Conservation (phyloP, 495 filamentous ascomycete species). For the Durotheca rogersii region DNA sequence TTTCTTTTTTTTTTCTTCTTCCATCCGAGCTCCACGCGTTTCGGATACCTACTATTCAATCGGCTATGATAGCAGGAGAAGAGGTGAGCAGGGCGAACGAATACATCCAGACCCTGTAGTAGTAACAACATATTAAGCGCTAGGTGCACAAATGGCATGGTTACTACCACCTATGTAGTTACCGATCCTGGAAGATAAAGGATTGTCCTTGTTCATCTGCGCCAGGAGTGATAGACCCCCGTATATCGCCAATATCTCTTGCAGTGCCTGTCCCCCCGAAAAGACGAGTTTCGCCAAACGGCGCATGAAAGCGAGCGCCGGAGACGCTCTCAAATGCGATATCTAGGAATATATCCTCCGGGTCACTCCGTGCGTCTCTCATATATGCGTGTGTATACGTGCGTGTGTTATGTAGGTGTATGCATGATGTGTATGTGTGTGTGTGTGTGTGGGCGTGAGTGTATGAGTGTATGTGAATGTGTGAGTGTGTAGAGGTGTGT, state of each 20-base stretch:
- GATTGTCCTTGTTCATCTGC: slow-evolving; percentile 22
- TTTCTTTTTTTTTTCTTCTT: no score
- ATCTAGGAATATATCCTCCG: background rate
- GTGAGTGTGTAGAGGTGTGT: background rate
- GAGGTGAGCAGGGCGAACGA: slow-evolving; percentile 1
- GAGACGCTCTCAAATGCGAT: slow-evolving; percentile 6
- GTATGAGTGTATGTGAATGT: no score
- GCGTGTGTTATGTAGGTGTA: no score
- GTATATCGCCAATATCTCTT: slow-evolving; percentile 32
- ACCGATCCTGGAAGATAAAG: slow-evolving; percentile 20
- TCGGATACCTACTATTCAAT: background rate
- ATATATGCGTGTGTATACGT: no score
- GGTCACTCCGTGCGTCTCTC: background rate
- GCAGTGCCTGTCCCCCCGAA: slow-evolving; percentile 10
- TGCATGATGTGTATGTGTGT: no score
- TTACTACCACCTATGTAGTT: slow-evolving; percentile 19
- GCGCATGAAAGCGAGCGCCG: slow-evolving; percentile 9
- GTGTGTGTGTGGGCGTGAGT: no score
- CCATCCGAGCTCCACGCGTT: background rate
- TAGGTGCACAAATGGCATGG: slow-evolving; percentile 22
- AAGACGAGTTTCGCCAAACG: slow-evolving; percentile 11
- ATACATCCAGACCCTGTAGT: slow-evolving; percentile 9
- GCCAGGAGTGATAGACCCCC: slow-evolving; percentile 20
- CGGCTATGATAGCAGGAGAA: background rate
- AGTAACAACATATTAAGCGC: background rate